These are phyloP conservation scores for Arxiozyma heterogenica DNA, from an alignment of 1,139 yeast genomes.

Conservation along the genomic window DNA sequence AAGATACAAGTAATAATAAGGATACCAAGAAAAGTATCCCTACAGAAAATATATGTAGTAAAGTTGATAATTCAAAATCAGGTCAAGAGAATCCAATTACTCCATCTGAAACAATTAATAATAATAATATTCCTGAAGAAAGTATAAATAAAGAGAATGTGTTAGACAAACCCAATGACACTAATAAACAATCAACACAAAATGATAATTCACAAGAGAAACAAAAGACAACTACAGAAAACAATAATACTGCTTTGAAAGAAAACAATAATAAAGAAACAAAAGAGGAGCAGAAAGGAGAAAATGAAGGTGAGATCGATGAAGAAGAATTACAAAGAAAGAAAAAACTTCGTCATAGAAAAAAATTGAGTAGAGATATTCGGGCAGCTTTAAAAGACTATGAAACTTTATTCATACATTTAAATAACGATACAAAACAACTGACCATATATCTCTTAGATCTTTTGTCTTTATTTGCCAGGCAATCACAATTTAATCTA, in stretches of 20 bases:
- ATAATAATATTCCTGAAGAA: not conserved
- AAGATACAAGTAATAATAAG: too few species aligned
- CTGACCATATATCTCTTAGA: constrained; percentile 79
- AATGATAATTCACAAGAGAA: not conserved
- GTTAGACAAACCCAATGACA: not conserved
- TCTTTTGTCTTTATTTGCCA: constrained; percentile 75
- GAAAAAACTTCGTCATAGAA: constrained; percentile 33
- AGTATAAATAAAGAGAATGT: constrained; percentile 4
- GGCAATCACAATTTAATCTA: constrained; percentile 64
- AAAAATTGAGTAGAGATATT: constrained; percentile 46
- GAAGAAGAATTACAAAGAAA: constrained; percentile 25
- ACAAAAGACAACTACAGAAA: constrained; percentile 7
- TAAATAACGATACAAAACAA: constrained; percentile 49
- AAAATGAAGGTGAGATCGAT: constrained; percentile 13
- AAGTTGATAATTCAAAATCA: not conserved
- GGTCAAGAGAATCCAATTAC: not conserved
- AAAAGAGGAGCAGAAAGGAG: constrained; percentile 16
- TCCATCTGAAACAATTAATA: not conserved
- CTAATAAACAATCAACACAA: not conserved
- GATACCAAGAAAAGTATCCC: too few species aligned
- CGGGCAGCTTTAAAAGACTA: constrained; percentile 64
- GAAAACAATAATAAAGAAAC: not conserved
- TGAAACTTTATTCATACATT: constrained; percentile 51
- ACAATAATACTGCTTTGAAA: constrained; percentile 4
- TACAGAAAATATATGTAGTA: not conserved